These are phyloP conservation scores for Diplodia seriata DNA, from an alignment of 2,329 filamentous ascomycete genomes.

Conservation along the genomic window DNA sequence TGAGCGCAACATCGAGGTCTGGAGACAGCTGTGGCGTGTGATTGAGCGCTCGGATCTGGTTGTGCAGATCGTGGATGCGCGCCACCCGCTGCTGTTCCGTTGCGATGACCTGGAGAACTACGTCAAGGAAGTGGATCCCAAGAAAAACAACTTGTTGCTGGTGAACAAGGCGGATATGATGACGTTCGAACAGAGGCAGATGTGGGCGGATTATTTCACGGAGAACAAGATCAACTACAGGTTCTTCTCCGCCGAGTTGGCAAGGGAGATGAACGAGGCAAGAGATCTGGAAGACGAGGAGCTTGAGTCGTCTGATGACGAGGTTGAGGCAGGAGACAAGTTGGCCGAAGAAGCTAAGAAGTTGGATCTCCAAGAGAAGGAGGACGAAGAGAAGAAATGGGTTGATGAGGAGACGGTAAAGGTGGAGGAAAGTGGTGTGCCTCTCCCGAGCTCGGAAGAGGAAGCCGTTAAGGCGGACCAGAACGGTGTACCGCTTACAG, in stretches of 20 bases:
- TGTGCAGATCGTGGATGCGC: conserved; percentile 97
- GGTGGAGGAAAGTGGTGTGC: conserved; percentile 44
- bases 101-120: conserved; percentile 93
- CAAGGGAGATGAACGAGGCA: conserved; percentile 85
- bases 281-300: conserved; percentile 61
- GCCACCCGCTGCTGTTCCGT: conserved; percentile 92
- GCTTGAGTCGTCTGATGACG: conserved; percentile 42
- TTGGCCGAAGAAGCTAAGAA: conserved; percentile 54
- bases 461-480: conserved; percentile 46
- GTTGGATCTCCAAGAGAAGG: conserved; percentile 54
- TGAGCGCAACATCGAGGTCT: conserved; percentile 95
- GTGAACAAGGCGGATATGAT: conserved; percentile 99
- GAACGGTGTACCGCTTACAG: conserved; percentile 44
- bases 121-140: conserved; percentile 87
- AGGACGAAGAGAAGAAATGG: conserved; percentile 51
- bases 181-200: conserved; percentile 79
- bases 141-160: conserved; percentile 88
- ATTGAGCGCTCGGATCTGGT: conserved; percentile 95
- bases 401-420: conserved; percentile 50
- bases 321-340: conserved; percentile 57
- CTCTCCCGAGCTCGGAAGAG: conserved; percentile 49
- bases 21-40: conserved; percentile 97
- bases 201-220: conserved; percentile 88
- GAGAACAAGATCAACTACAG: conserved; percentile 83
- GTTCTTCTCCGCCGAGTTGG: conserved; percentile 94